These are phyloP conservation scores for Liriodendron chinense DNA, from an alignment of 164 flowering plant species.

Conservation along the genomic window DNA sequence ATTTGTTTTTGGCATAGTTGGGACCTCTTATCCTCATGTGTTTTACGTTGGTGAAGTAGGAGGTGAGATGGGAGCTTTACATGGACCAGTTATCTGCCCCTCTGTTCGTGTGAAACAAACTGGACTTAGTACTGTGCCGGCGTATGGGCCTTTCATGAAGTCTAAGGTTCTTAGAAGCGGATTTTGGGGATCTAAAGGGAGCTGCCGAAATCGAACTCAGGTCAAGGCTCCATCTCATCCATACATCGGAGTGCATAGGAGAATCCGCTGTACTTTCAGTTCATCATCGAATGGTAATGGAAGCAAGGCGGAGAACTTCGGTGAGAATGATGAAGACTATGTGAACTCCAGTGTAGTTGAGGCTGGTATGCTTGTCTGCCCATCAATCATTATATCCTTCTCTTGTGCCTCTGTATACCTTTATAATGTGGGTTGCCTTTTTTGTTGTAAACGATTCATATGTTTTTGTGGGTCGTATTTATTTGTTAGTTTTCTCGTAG, in stretches of 20 bases:
- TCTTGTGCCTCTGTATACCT: neutral
- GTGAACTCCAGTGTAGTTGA: slow-evolving; percentile 89
- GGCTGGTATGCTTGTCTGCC: slow-evolving; percentile 59
- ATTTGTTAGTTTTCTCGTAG: too few species aligned
- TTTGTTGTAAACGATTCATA: neutral
- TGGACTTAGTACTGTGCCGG: slow-evolving; percentile 30
- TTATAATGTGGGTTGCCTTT: neutral
- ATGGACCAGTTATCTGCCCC: slow-evolving; percentile 80
- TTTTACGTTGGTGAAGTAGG: neutral
- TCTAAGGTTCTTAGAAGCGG: slow-evolving; percentile 43
- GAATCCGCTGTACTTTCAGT: slow-evolving; percentile 54
- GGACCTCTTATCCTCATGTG: neutral
- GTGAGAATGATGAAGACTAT: slow-evolving; percentile 80
- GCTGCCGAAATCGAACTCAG: slow-evolving; percentile 20
- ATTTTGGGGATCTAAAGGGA: slow-evolving; percentile 47
- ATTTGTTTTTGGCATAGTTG: neutral
- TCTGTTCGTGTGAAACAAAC: slow-evolving; percentile 48
- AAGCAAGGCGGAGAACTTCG: slow-evolving; percentile 82
- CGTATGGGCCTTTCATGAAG: slow-evolving; percentile 31
- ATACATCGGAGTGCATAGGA: slow-evolving; percentile 23
- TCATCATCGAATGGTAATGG: slow-evolving; percentile 85
- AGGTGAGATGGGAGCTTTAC: slow-evolving; percentile 55
- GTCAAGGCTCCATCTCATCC: slow-evolving; percentile 18
- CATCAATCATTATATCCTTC: neutral
- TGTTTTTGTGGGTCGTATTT: neutral